phyloP scores from a whole-genome alignment of 768 basidiomycete genomes.

The Dioszegia hungarica region DNA sequence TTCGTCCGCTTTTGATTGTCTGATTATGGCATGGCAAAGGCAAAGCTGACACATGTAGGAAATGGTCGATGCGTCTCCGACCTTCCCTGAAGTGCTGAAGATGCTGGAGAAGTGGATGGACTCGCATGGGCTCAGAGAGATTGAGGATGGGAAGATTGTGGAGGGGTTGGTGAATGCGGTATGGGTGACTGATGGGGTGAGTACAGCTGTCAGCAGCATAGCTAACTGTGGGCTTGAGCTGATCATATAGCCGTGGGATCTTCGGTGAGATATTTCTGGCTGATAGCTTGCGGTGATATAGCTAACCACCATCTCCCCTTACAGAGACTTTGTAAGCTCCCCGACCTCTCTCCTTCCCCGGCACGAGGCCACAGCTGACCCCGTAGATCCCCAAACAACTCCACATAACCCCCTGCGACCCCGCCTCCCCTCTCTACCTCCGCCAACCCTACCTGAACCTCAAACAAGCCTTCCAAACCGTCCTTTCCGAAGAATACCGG shows the following conservation, averaged over 20 bases:
- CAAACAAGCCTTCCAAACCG: slow-evolving; percentile 43
- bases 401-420: slow-evolving; percentile 37
- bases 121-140: slow-evolving; percentile 61
- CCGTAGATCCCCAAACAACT: slow-evolving; percentile 46
- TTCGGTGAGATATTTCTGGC: slow-evolving; percentile 18
- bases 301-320: slow-evolving; percentile 6
- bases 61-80: slow-evolving; percentile 73
- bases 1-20: neutral
- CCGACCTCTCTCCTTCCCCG: neutral
- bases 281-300: neutral
- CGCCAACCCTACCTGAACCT: slow-evolving; percentile 43
- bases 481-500: slow-evolving; percentile 32
- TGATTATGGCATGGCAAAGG: neutral
- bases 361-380: neutral
- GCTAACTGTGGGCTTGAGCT: neutral
- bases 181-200: slow-evolving; percentile 48
- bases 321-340: slow-evolving; percentile 41
- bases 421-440: slow-evolving; percentile 37
- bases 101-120: slow-evolving; percentile 65
- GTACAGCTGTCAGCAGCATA: slow-evolving; percentile 1
- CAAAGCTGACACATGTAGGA: slow-evolving; percentile 53
- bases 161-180: slow-evolving; percentile 31
- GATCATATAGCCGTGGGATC: slow-evolving; percentile 42
- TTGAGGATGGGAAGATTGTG: slow-evolving; percentile 46
- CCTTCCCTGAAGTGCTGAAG: slow-evolving; percentile 65